Evolutionary conservation across 2,329 filamentous ascomycete genomes (phyloP).

Genomic region (Aspergillus ochraceus): DNA sequence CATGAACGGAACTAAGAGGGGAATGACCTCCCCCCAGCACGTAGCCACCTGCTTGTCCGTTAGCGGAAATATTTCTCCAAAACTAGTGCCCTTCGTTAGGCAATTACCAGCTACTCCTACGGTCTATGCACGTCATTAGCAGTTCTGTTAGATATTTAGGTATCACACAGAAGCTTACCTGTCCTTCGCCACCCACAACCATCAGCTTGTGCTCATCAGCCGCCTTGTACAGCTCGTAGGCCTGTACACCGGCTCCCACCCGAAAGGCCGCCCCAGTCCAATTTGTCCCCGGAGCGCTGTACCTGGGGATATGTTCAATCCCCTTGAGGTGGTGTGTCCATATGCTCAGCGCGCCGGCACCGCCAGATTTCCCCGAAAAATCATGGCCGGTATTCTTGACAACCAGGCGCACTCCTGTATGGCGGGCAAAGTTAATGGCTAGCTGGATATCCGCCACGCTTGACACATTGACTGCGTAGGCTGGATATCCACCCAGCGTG

Average conservation of each 20-base stretch:
- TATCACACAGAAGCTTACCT: conserved; percentile 19
- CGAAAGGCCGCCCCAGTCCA: conserved; percentile 56
- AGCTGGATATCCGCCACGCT: conserved; percentile 35
- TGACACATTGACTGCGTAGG: conserved; percentile 38
- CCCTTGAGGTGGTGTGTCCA: conserved; percentile 53
- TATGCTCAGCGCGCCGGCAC: conserved; percentile 48
- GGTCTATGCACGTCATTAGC: conserved; percentile 33
- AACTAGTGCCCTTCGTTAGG: neutral
- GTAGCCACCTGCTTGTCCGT: conserved; percentile 51
- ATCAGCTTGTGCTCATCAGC: conserved; percentile 48
- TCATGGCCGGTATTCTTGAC: conserved; percentile 51
- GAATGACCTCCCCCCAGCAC: conserved; percentile 62
- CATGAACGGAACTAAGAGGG: conserved; percentile 53
- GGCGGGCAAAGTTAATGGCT: conserved; percentile 28
- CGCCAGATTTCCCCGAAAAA: conserved; percentile 49
- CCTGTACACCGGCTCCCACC: conserved; percentile 56
- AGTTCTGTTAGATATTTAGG: neutral
- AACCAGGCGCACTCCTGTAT: conserved; percentile 34
- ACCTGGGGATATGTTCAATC: conserved; percentile 42
- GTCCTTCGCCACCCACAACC: conserved; percentile 52
- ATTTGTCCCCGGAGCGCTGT: conserved; percentile 25
- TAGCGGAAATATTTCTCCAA: neutral
- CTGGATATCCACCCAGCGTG: conserved; percentile 31
- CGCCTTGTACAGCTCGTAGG: conserved; percentile 49
- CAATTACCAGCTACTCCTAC: conserved; percentile 51